A percentile compares a stretch with the other conserved stretches of the same genome.
Evolutionary conservation across 1,139 yeast genomes (phyloP).

Genomic region (Zygotorulaspora mrakii): DNA sequence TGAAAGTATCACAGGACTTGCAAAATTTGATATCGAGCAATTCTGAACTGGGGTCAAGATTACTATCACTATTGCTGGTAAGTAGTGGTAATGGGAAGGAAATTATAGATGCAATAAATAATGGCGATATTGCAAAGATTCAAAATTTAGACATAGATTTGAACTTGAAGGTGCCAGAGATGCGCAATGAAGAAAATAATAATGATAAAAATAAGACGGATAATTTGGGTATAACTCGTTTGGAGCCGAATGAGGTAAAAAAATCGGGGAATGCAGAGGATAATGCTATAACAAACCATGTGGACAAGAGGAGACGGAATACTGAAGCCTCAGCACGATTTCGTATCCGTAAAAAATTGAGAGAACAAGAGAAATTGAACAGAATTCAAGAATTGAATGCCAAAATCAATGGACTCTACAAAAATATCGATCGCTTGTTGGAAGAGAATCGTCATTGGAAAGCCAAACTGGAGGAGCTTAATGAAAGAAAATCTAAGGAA

Average conservation of each 20-base stretch:
- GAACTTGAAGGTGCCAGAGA: conserved; percentile 7
- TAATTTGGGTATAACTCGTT: background rate
- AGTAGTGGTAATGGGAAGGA: conserved; percentile 32
- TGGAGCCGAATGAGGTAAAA: background rate
- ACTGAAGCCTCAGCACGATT: conserved; percentile 37
- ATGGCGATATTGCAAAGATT: conserved; percentile 15
- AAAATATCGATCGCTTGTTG: conserved; percentile 24
- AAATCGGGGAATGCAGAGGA: background rate
- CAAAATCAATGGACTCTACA: conserved; percentile 25
- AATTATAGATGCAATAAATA: conserved; percentile 29
- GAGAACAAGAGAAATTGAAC: conserved; percentile 25
- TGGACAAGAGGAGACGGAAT: conserved; percentile 27
- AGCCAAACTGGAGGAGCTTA: conserved; percentile 25
- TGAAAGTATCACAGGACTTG: conserved; percentile 15
- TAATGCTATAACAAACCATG: conserved; percentile 2
- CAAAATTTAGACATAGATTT: conserved; percentile 10
- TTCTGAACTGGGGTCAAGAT: conserved; percentile 33
- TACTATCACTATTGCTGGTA: conserved; percentile 32
- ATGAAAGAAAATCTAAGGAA: conserved; percentile 30
- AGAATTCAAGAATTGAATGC: conserved; percentile 24
- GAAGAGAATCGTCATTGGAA: conserved; percentile 34
- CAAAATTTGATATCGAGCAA: conserved; percentile 28
- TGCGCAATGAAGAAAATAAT: background rate
- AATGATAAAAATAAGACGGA: conserved; percentile 2
- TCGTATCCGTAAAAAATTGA: conserved; percentile 30